Evolutionary conservation across 176 grass and related monocot genomes (phyloP), one percentile per base, ranked within the genome.

Genomic region (Juncus inflexus): DNA sequence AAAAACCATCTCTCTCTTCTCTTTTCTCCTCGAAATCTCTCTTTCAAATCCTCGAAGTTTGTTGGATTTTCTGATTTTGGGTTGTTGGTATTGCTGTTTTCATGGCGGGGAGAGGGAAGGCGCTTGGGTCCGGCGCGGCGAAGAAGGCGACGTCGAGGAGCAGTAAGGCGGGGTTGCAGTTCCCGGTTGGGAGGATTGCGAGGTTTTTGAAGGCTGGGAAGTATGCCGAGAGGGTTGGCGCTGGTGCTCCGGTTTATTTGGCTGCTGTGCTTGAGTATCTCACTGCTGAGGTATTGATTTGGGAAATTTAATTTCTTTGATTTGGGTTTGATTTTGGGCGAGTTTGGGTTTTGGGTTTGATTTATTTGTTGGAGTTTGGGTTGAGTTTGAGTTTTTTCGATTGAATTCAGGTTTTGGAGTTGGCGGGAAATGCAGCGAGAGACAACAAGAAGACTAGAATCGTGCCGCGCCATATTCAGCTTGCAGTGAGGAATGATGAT

Each of bases 371-470:
- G 2, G 52, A 16, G 5, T 0, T 62, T 36, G 0, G 0, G 1
- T 7, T 0, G 0, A 15, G 19, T 28, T 28, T 28, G 19, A 28
- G 19, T 0, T 71, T 2, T 3, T 2, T 7, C 16, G 74, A 12
- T 14, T 14, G 1, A 1, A 0, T 7, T 5, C 56, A 99, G 94
- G 94, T 99, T 53, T 65, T 99, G n/a, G 94, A 99, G 74, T 60
- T 99, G 15, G 89, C 94, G 1, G 94, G 94, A 3, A 99, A 99
- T n/a, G 94, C 94, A 0, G 94, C 94, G 9, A 84, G 91, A 16
- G 83, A 96, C 65, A 96, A 96, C 84, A 96, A 96, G 87, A 99
- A 99, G 83, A 90, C 86, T 35, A 89, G 89, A 5, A 99, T 99
- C 61, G 95, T 92, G 68, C 95, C 95, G 6, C 88, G 95, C 42